Conservation (phyloP, 805 yeast genomes). For the Candida vartiovaarae region DNA sequence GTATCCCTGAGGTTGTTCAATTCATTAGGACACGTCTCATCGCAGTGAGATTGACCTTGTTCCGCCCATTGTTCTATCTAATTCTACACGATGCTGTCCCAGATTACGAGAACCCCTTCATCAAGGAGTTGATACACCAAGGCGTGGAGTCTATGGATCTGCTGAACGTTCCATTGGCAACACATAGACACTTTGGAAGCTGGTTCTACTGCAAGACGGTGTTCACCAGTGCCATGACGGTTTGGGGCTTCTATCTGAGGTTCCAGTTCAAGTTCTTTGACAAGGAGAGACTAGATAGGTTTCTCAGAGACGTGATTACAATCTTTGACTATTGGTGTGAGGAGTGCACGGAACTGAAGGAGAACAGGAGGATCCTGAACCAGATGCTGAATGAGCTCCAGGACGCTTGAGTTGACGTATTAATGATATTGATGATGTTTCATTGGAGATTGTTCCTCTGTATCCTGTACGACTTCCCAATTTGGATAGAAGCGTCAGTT, state of each 20-base stretch:
- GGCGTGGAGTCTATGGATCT: constrained; percentile 15
- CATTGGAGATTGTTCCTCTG: too few relatives aligned
- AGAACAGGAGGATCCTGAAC: constrained; percentile 3
- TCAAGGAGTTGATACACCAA: constrained; percentile 13
- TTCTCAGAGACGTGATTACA: constrained; percentile 3
- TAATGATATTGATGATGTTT: too few relatives aligned
- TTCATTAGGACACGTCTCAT: constrained; percentile 20
- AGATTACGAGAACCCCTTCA: constrained; percentile 9
- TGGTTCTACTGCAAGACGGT: constrained; percentile 20
- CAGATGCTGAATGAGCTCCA: not conserved
- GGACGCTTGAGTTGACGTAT: too few relatives aligned
- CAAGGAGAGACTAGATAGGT: constrained; percentile 5
- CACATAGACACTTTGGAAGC: constrained; percentile 22
- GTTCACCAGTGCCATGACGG: constrained; percentile 5
- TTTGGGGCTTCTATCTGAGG: constrained; percentile 10
- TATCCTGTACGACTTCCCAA: too few relatives aligned
- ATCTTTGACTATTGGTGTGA: constrained; percentile 19
- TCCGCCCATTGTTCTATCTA: constrained; percentile 17
- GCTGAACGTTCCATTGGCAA: constrained; percentile 16
- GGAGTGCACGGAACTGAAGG: constrained; percentile 15
- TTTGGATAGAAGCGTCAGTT: too few relatives aligned
- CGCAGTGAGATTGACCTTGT: constrained; percentile 14
- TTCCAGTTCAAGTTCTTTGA: constrained; percentile 6
- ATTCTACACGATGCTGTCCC: constrained; percentile 12
- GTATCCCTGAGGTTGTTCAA: constrained; percentile 16